Base-by-base conservation (phyloP, 2,329 filamentous ascomycete species). In the Cercospora zeae-maydis region DNA sequence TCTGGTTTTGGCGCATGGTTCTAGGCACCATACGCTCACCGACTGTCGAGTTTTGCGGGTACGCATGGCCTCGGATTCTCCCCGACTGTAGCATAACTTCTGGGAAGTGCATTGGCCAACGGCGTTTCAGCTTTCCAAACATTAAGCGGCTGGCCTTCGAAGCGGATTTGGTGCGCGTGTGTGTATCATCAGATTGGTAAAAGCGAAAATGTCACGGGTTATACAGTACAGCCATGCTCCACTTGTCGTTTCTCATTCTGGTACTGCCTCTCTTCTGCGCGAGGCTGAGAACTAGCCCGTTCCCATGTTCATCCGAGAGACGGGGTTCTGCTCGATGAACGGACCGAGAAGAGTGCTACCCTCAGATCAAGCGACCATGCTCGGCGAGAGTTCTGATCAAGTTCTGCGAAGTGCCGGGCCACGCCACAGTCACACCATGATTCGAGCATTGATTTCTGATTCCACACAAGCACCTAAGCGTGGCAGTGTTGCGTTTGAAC, bases 111-210 rank as follows among this genome's bases (percentile, higher is more conserved):
- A 39, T 55, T 42, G 36, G 52, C 39, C 51, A 27, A 49, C 14
- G 59, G 59, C 59, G 58, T 61, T 61, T 51, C 51, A 33, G 49
- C 49, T 33, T 53, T 34, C 16, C 49, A 53, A 34, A 53, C 13
- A 31, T 36, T 30, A 45, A 52, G 21, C 37, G 58, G 51, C 58
- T 47, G 49, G 51, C 58, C 27, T 56, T 51, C 14, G n/a, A 11
- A 42, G 34, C 33, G 39, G 33, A 36, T 47, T 47, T 30, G 21
- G 42, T 30, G 24, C n/a, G 49, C 34, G 21, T 31, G 47, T 34
- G 56, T 54, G 36, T 60, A 56, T 45, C 36, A 55, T 61, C 59
- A 61, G 59, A 61, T 49, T 61, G 59, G 51, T 42, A 52, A 53
- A 45, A 59, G 47, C 47, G 54, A 54, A 60, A 27, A 11, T 24